These are phyloP conservation scores for Conticribra guillardii DNA, from an alignment of 108 stramenopile species.

Conservation along the genomic window DNA sequence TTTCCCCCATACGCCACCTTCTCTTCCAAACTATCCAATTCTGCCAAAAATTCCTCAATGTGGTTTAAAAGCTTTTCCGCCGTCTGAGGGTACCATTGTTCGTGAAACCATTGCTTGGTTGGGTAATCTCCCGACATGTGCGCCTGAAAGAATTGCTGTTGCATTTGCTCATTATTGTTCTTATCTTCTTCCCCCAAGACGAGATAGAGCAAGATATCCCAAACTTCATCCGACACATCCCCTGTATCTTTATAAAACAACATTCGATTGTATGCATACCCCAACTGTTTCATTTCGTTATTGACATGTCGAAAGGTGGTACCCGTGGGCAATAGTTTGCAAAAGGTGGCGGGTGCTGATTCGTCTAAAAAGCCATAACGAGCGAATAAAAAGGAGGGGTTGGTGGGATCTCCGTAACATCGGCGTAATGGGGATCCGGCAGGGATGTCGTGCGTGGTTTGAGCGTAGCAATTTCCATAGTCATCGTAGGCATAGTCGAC, in stretches of 20 bases:
- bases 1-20: conserved; percentile 33
- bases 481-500: conserved; percentile 47
- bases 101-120: conserved; percentile 52
- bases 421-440: conserved; percentile 42
- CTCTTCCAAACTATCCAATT: conserved; percentile 38
- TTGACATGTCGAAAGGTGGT: too few relatives aligned
- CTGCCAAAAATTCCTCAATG: conserved; percentile 43
- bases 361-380: conserved; percentile 68
- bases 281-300: conserved; percentile 56
- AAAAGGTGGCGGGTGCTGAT: conserved; percentile 52
- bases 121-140: conserved; percentile 51
- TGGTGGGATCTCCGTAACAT: conserved; percentile 60
- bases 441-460: conserved; percentile 47
- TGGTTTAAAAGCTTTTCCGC: conserved; percentile 36
- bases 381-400: conserved; percentile 61
- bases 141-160: conserved; percentile 51
- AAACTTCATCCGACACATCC: conserved; percentile 59
- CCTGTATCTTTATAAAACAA: conserved; percentile 61
- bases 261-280: conserved; percentile 56
- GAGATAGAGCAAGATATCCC: conserved; percentile 60
- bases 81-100: conserved; percentile 51
- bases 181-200: background rate
- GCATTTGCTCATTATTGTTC: conserved; percentile 12
- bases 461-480: conserved; percentile 46
- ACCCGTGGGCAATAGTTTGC: conserved; percentile 54